These are phyloP conservation scores for Raddia distichophylla DNA, from an alignment of 176 grass and related monocot genomes.

Conservation along the genomic window DNA sequence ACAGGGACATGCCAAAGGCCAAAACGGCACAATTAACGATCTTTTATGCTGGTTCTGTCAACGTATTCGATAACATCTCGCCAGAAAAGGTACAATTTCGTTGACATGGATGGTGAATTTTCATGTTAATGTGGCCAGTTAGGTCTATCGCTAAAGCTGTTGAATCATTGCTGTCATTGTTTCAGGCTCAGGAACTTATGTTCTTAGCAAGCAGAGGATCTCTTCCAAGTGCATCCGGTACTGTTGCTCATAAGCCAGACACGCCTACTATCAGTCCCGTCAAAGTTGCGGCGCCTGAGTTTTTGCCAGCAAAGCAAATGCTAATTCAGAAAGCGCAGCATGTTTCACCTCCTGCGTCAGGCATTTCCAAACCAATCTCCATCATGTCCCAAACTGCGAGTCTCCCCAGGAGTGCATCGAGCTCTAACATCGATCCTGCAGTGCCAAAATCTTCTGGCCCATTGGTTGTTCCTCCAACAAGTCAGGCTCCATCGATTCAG, in stretches of 20 bases:
- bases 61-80: constrained; percentile 77
- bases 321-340: constrained; percentile 37
- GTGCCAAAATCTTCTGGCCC: constrained; percentile 49
- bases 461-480: constrained; percentile 46
- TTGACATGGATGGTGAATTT: not conserved
- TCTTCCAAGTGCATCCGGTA: constrained; percentile 32
- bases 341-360: constrained; percentile 41
- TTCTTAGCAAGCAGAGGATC: constrained; percentile 74
- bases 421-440: constrained; percentile 56
- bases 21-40: constrained; percentile 72
- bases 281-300: constrained; percentile 51
- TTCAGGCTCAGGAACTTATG: constrained; percentile 88
- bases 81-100: constrained; percentile 64
- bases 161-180: not conserved
- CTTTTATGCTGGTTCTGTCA: constrained; percentile 83
- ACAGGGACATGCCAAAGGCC: constrained; percentile 54
- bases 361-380: constrained; percentile 53
- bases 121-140: not conserved
- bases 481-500: constrained; percentile 35
- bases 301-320: constrained; percentile 42
- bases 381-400: constrained; percentile 46
- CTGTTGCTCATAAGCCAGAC: constrained; percentile 41
- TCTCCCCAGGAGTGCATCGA: constrained; percentile 55
- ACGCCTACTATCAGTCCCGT: constrained; percentile 24
- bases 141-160: not conserved